Conservation (phyloP, 495 filamentous ascomycete genomes). For the Pyrenula aspistea region DNA sequence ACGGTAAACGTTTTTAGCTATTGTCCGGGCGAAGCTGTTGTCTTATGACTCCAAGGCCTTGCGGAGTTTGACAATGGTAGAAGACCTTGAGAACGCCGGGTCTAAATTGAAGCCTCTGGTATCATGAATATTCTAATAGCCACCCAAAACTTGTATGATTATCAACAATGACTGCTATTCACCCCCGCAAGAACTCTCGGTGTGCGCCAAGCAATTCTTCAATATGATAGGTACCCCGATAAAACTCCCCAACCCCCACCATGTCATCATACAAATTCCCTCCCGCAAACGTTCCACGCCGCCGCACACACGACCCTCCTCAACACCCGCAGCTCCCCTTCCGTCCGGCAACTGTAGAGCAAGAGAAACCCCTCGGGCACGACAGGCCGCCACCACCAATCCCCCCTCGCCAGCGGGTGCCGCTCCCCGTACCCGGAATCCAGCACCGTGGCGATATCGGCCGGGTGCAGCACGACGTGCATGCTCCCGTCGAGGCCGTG, state of each 20-base stretch:
- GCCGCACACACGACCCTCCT: slow-evolving; percentile 62
- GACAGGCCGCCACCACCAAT: slow-evolving; percentile 22
- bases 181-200: too few relatives aligned
- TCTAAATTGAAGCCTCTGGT: too few relatives aligned
- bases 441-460: slow-evolving; percentile 64
- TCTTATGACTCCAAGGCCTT: too few relatives aligned
- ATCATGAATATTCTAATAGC: too few relatives aligned
- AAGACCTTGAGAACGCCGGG: too few relatives aligned
- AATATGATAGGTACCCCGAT: too few relatives aligned
- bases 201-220: too few relatives aligned
- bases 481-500: slow-evolving; percentile 63
- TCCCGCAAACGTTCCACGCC: slow-evolving; percentile 50
- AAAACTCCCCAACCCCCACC: slow-evolving; percentile 2
- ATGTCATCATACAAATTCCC: slow-evolving; percentile 12
- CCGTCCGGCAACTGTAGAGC: slow-evolving; percentile 70
- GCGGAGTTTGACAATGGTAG: too few relatives aligned
- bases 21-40: too few relatives aligned
- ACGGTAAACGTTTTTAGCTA: too few relatives aligned
- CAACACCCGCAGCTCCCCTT: slow-evolving; percentile 55
- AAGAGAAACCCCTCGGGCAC: slow-evolving; percentile 53
- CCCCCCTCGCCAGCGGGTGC: slow-evolving; percentile 64
- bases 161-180: too few relatives aligned
- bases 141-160: too few relatives aligned
- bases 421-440: slow-evolving; percentile 81
- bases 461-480: slow-evolving; percentile 67